phyloP scores from a whole-genome alignment of 2,329 filamentous ascomycete genomes.

The Calonectria fujianensis region DNA sequence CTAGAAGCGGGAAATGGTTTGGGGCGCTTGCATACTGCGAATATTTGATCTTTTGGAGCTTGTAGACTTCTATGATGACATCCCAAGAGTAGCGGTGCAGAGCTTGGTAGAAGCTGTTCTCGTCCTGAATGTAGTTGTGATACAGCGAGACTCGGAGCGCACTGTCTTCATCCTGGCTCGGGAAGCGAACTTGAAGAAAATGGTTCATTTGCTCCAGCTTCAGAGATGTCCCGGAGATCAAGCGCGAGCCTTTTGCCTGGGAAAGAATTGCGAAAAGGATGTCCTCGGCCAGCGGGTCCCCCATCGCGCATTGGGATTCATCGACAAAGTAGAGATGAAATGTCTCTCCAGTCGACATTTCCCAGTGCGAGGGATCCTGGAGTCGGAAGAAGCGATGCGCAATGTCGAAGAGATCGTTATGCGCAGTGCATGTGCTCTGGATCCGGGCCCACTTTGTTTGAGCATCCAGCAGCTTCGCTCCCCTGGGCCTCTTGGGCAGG shows the following conservation, averaged over 20 bases:
- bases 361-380: background rate
- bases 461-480: background rate
- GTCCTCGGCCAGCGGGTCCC: background rate
- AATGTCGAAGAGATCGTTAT: slow-evolving; percentile 1
- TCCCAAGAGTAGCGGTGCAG: background rate
- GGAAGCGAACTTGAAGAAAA: background rate
- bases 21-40: background rate
- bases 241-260: background rate
- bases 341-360: background rate
- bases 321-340: background rate
- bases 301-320: background rate
- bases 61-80: background rate
- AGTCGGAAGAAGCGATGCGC: slow-evolving; percentile 19
- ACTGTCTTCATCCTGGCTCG: background rate
- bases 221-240: slow-evolving; percentile 10
- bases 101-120: background rate
- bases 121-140: background rate
- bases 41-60: background rate
- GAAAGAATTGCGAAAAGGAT: background rate
- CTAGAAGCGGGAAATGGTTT: background rate
- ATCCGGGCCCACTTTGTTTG: slow-evolving; percentile 2
- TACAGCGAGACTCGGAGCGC: background rate
- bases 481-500: too few species aligned
- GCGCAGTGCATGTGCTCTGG: background rate
- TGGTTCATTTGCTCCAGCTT: background rate